phyloP scores from a whole-genome alignment of 495 filamentous ascomycete species.

The Viridothelium virens region DNA sequence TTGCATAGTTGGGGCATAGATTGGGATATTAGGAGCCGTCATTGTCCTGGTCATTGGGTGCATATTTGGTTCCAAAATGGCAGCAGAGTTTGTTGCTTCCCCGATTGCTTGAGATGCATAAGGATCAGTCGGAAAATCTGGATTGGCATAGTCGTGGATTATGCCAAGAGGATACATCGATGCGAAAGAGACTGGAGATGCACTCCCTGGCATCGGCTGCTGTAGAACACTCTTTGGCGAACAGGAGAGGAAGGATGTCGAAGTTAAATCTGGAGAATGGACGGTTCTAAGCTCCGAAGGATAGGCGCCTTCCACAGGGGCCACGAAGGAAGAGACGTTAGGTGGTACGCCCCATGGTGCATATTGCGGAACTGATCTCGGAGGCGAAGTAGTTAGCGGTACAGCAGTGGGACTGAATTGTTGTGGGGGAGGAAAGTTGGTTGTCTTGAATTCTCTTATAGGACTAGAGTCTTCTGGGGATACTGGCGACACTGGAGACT shows the following conservation, averaged over 20 bases:
- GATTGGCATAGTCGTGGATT: background rate
- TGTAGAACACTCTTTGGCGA: background rate
- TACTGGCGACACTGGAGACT: background rate
- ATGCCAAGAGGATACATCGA: background rate
- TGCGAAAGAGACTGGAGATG: background rate
- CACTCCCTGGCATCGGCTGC: background rate
- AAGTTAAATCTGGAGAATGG: background rate
- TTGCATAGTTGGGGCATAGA: background rate
- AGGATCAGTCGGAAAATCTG: background rate
- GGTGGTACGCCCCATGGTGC: background rate
- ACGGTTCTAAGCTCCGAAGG: background rate
- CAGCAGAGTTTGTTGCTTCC: background rate
- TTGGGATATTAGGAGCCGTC: background rate
- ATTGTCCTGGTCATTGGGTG: background rate
- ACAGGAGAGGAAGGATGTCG: background rate
- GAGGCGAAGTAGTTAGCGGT: background rate
- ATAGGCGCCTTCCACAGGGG: background rate
- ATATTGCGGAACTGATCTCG: background rate
- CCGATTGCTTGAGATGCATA: background rate
- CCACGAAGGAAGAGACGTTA: background rate
- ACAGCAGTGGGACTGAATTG: background rate
- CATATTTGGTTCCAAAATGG: background rate
- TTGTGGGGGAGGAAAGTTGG: background rate
- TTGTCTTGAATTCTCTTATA: background rate
- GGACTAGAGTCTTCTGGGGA: background rate